A percentile compares a stretch with the other conserved stretches of the same genome.
These are phyloP conservation scores for Solanum verrucosum DNA, from an alignment of 257 asterid species.

Conservation along the genomic window DNA sequence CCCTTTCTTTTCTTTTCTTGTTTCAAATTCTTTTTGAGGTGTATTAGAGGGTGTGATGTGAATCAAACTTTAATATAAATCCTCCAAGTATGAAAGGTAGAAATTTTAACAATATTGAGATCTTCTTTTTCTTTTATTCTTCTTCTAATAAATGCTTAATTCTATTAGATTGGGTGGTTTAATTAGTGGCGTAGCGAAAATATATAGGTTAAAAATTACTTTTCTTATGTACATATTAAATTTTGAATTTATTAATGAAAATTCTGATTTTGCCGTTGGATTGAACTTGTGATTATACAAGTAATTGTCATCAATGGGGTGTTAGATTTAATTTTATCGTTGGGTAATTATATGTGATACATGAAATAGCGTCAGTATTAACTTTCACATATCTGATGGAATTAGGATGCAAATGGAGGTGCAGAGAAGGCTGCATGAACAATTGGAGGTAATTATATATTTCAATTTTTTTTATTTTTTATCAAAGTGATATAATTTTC, in stretches of 20 bases:
- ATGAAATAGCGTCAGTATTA: constrained; percentile 28
- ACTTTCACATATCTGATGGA: constrained; percentile 36
- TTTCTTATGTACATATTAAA: too few species aligned
- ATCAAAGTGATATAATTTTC: background rate
- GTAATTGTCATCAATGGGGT: background rate
- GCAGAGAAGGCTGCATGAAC: constrained; percentile 93
- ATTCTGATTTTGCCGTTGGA: too few species aligned
- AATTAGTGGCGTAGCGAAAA: background rate
- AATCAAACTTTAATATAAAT: background rate
- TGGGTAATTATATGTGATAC: constrained; percentile 7
- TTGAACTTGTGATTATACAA: background rate
- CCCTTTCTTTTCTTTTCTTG: background rate
- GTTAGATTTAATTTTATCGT: background rate
- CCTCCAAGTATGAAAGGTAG: background rate
- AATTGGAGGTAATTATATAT: constrained; percentile 55
- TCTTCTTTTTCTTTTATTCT: background rate
- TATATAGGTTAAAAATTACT: background rate
- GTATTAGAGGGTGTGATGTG: background rate
- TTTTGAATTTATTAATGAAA: background rate
- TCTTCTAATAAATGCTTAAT: background rate
- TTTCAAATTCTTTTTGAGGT: background rate
- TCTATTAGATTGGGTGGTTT: background rate
- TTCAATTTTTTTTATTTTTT: background rate
- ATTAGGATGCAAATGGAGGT: constrained; percentile 99
- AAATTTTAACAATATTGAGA: background rate